Conservation (phyloP, 441 rosid genomes). For the Eutrema salsugineum region DNA sequence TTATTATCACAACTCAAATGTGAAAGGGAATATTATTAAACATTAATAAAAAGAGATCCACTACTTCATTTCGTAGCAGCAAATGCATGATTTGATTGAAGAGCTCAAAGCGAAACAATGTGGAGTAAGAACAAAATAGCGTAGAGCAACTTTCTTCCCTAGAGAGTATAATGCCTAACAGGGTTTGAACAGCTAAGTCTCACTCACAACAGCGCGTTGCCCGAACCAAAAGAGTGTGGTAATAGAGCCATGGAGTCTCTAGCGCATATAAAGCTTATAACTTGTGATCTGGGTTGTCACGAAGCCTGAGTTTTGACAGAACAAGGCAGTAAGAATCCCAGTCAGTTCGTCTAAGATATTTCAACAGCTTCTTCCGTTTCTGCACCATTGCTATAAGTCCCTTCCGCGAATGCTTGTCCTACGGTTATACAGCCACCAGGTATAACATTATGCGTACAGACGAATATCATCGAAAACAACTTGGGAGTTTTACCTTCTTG, state of each 20-base stretch:
- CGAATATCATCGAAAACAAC: neutral
- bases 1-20: slow-evolving; percentile 6
- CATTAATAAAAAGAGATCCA: neutral
- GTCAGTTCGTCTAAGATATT: slow-evolving; percentile 78
- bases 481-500: slow-evolving; percentile 56
- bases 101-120: slow-evolving; percentile 7
- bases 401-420: slow-evolving; percentile 85
- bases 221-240: slow-evolving; percentile 9
- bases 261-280: slow-evolving; percentile 2
- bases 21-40: neutral
- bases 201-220: neutral
- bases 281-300: slow-evolving; percentile 72
- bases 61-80: neutral
- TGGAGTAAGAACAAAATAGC: neutral
- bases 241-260: neutral
- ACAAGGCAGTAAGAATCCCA: slow-evolving; percentile 84
- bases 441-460: neutral
- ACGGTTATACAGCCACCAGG: slow-evolving; percentile 2
- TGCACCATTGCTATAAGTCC: slow-evolving; percentile 84
- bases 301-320: slow-evolving; percentile 70
- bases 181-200: slow-evolving; percentile 13
- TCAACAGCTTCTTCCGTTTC: slow-evolving; percentile 73
- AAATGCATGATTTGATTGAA: neutral
- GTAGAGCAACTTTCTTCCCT: slow-evolving; percentile 9
- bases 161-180: slow-evolving; percentile 6